Evolutionary conservation across 768 basidiomycete species (phyloP).

Genomic region (Leccinum rimulosum): DNA sequence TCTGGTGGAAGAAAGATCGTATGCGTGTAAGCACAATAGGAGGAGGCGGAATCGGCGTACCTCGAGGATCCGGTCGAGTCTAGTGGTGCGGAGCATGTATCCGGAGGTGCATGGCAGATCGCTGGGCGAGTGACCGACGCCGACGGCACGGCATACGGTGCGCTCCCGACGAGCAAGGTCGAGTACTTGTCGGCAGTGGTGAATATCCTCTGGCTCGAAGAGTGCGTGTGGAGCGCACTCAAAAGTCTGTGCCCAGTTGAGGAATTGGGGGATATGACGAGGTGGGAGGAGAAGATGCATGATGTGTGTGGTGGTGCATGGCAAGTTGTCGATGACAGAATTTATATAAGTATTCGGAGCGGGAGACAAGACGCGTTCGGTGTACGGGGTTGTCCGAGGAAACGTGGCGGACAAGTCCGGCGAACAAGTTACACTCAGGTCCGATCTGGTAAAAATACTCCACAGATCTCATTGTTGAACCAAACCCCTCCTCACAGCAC

Average conservation of each 20-base stretch:
- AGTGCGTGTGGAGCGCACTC: constrained; percentile 62
- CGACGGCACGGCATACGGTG: constrained; percentile 74
- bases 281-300: constrained; percentile 25
- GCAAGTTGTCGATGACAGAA: background rate
- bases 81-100: constrained; percentile 80
- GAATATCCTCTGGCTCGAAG: constrained; percentile 70
- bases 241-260: constrained; percentile 88
- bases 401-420: constrained; percentile 1
- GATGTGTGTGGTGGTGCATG: background rate
- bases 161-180: constrained; percentile 76
- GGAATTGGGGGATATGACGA: constrained; percentile 39
- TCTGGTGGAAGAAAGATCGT: constrained; percentile 38
- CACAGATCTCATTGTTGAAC: background rate
- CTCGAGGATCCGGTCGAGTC: constrained; percentile 69
- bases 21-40: background rate
- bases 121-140: constrained; percentile 90
- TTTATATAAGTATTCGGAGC: background rate
- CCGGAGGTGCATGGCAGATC: constrained; percentile 90
- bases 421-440: background rate
- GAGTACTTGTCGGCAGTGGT: constrained; percentile 71
- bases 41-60: constrained; percentile 45
- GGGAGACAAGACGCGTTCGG: background rate
- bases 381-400: constrained; percentile 2
- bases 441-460: background rate
- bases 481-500: background rate